phyloP scores from a whole-genome alignment of 2,329 filamentous ascomycete genomes.

The Cladosporium sp. region DNA sequence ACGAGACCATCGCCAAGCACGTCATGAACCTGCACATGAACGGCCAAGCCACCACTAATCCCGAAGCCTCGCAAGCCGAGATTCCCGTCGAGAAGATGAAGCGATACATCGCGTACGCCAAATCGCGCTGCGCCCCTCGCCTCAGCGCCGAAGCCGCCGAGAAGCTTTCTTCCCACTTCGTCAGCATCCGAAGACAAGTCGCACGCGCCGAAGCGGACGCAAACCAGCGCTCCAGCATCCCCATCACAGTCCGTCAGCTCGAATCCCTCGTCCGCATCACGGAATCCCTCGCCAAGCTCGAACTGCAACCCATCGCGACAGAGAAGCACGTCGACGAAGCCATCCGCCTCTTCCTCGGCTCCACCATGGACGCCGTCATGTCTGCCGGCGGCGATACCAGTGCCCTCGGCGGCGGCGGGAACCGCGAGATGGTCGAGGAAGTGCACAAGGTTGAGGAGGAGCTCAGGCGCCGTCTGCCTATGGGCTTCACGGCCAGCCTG shows the following conservation, averaged over 20 bases:
- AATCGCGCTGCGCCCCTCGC: slow-evolving; percentile 87
- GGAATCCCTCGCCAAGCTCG: slow-evolving; percentile 88
- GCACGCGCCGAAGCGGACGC: slow-evolving; percentile 85
- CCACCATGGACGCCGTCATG: slow-evolving; percentile 89
- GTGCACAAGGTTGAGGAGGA: slow-evolving; percentile 82
- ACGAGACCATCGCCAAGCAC: slow-evolving; percentile 91
- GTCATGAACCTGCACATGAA: slow-evolving; percentile 98
- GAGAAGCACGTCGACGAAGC: slow-evolving; percentile 95
- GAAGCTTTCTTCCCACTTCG: slow-evolving; percentile 94
- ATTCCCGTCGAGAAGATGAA: slow-evolving; percentile 96
- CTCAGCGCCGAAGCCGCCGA: slow-evolving; percentile 87
- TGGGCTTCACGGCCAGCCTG: slow-evolving; percentile 91
- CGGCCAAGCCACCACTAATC: slow-evolving; percentile 70
- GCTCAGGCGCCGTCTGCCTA: slow-evolving; percentile 72
- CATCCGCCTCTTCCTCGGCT: slow-evolving; percentile 90
- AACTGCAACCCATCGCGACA: slow-evolving; percentile 76
- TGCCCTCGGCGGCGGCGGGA: slow-evolving; percentile 68
- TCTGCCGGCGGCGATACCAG: slow-evolving; percentile 52
- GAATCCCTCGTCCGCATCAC: slow-evolving; percentile 97
- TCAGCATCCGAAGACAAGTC: slow-evolving; percentile 89
- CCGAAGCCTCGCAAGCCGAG: slow-evolving; percentile 73
- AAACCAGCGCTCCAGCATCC: slow-evolving; percentile 85
- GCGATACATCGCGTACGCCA: slow-evolving; percentile 94
- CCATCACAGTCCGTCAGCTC: slow-evolving; percentile 93
- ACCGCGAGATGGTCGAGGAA: slow-evolving; percentile 86